A percentile compares a stretch with the other conserved stretches of the same genome.
Evolutionary conservation across 2,329 filamentous ascomycete species (phyloP).

Genomic region (Dactylellina cionopaga): DNA sequence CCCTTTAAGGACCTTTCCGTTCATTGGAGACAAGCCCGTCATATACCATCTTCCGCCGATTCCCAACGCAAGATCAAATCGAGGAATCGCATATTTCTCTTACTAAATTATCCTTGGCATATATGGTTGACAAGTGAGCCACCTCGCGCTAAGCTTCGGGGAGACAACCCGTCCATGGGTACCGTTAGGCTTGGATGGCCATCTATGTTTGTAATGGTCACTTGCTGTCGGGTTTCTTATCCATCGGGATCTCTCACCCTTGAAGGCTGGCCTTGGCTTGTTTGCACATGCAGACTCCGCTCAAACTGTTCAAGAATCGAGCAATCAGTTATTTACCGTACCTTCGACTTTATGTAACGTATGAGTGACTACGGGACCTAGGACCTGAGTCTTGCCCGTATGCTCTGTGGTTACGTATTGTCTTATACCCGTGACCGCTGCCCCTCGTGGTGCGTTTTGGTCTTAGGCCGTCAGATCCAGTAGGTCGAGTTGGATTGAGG

Average conservation of each 20-base stretch:
- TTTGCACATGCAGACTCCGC: not conserved
- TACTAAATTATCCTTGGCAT: too few species aligned
- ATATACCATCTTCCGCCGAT: too few species aligned
- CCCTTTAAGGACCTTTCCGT: too few species aligned
- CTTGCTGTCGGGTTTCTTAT: not conserved
- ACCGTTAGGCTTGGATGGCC: constrained; percentile 5
- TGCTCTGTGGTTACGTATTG: not conserved
- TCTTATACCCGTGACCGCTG: not conserved
- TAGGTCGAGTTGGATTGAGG: not conserved
- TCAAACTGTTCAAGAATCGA: too few species aligned
- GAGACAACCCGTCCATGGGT: constrained; percentile 19
- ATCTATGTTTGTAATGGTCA: too few species aligned
- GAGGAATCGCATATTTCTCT: too few species aligned
- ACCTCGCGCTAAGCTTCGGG: constrained; percentile 29
- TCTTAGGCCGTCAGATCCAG: constrained; percentile 2
- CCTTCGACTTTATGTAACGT: not conserved
- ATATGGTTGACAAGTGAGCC: too few species aligned
- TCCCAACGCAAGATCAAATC: constrained; percentile 11
- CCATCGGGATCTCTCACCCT: constrained; percentile 5
- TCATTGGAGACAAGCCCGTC: too few species aligned
- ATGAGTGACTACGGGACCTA: not conserved
- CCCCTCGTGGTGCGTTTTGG: constrained; percentile 19
- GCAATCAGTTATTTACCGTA: not conserved
- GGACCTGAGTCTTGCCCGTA: not conserved
- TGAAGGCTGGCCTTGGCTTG: constrained; percentile 1